phyloP scores from a whole-genome alignment of 495 filamentous ascomycete genomes.

The Cercophora scortea region DNA sequence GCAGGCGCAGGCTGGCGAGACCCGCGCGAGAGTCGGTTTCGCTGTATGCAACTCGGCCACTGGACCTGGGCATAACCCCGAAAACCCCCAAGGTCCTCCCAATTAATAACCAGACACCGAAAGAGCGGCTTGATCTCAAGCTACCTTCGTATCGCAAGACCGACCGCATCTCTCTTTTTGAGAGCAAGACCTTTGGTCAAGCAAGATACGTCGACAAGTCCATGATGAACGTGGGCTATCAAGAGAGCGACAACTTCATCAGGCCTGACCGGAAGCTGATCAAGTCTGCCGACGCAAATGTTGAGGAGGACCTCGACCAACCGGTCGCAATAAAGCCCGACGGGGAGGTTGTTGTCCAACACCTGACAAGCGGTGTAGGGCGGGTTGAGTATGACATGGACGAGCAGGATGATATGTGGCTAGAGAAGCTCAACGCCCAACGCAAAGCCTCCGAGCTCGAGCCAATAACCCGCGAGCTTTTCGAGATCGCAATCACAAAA shows the following conservation, averaged over 20 bases:
- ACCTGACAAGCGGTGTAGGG: constrained; percentile 43
- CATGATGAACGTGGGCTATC: constrained; percentile 91
- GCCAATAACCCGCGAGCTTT: constrained; percentile 81
- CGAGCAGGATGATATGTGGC: constrained; percentile 95
- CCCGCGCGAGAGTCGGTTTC: constrained; percentile 39
- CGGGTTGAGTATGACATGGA: constrained; percentile 99
- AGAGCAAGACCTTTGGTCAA: constrained; percentile 47
- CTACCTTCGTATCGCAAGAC: constrained; percentile 50
- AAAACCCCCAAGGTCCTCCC: constrained; percentile 43
- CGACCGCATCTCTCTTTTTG: constrained; percentile 45
- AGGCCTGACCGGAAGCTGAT: constrained; percentile 70
- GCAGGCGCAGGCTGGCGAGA: constrained; percentile 37
- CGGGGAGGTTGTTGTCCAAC: constrained; percentile 41
- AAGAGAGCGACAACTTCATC: constrained; percentile 82
- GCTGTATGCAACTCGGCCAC: constrained; percentile 37
- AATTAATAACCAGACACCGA: constrained; percentile 46
- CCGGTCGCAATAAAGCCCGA: constrained; percentile 50
- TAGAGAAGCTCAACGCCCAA: constrained; percentile 72
- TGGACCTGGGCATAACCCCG: constrained; percentile 28
- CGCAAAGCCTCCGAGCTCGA: constrained; percentile 65
- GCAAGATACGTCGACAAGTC: constrained; percentile 70
- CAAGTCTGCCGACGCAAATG: constrained; percentile 62
- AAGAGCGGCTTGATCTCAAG: constrained; percentile 53
- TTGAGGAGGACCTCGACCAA: constrained; percentile 78
- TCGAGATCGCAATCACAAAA: constrained; percentile 96